Evolutionary conservation across 331 rosid genomes (phyloP).

Genomic region (Phaseolus coccineus): DNA sequence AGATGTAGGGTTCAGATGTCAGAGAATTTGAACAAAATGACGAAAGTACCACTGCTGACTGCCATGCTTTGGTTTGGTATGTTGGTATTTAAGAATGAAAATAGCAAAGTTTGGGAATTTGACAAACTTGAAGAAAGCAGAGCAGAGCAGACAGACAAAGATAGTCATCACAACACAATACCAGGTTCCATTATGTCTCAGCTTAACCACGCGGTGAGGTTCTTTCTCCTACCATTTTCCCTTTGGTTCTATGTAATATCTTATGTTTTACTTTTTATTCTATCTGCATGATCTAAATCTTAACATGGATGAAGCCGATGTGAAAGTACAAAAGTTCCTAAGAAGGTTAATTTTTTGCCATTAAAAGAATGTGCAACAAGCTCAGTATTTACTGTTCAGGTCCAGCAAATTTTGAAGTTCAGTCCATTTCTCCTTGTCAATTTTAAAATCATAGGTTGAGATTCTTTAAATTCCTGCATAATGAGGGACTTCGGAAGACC

Average conservation of each 20-base stretch:
- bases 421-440: not conserved
- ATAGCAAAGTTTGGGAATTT: not conserved
- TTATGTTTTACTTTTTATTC: not conserved
- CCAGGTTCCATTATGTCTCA: constrained; percentile 26
- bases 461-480: not conserved
- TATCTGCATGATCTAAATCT: constrained; percentile 4
- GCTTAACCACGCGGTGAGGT: constrained; percentile 11
- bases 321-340: not conserved
- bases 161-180: not conserved
- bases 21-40: not conserved
- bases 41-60: constrained; percentile 8
- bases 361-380: not conserved
- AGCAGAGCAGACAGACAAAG: not conserved
- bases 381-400: constrained; percentile 1
- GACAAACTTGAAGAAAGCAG: not conserved
- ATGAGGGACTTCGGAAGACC: not conserved
- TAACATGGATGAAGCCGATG: constrained; percentile 1
- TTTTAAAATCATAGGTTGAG: constrained; percentile 21
- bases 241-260: not conserved
- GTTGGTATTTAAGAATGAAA: not conserved
- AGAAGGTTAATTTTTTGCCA: not conserved
- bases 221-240: not conserved
- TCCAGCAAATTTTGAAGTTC: not conserved
- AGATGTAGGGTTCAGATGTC: not conserved
- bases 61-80: not conserved